phyloP scores from a whole-genome alignment of 495 filamentous ascomycete genomes.

The Trichoderma parareesei region DNA sequence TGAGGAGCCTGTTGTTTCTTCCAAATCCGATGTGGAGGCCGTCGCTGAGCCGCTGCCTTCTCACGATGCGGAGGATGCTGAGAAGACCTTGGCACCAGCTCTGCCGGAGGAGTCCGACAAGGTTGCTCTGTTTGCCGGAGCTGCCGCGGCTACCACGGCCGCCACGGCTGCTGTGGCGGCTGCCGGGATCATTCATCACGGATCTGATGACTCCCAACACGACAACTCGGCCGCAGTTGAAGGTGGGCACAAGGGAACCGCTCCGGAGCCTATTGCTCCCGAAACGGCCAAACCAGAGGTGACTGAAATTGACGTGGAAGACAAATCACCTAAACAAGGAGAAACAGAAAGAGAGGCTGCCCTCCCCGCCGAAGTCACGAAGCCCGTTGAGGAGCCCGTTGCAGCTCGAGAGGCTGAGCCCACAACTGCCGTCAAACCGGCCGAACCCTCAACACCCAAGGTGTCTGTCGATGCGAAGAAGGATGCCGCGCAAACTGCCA shows the following conservation, averaged over 20 bases:
- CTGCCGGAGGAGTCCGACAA: slow-evolving; percentile 1
- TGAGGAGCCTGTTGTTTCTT: slow-evolving; percentile 4
- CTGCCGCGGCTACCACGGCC: not conserved
- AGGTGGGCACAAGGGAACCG: not conserved
- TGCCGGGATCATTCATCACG: not conserved
- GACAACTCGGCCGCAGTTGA: not conserved
- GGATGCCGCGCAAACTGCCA: not conserved
- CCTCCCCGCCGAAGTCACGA: not conserved
- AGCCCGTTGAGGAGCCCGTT: slow-evolving; percentile 4
- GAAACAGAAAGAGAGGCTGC: slow-evolving; percentile 3
- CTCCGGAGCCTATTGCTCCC: not conserved
- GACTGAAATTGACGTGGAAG: not conserved
- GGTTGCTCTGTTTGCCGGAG: not conserved
- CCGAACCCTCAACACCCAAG: not conserved
- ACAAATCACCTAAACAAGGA: not conserved
- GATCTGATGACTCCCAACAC: not conserved
- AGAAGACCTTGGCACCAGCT: not conserved
- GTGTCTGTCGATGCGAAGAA: not conserved
- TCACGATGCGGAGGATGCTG: not conserved
- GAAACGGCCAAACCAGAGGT: not conserved
- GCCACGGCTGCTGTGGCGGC: slow-evolving; percentile 1
- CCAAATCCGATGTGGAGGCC: slow-evolving; percentile 8
- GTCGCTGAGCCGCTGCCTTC: slow-evolving; percentile 2
- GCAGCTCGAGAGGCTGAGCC: not conserved
- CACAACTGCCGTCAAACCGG: not conserved